A percentile compares a stretch with the other conserved stretches of the same genome.
phyloP scores from a whole-genome alignment of 768 basidiomycete species.

The Trichaptum fuscoviolaceum region DNA sequence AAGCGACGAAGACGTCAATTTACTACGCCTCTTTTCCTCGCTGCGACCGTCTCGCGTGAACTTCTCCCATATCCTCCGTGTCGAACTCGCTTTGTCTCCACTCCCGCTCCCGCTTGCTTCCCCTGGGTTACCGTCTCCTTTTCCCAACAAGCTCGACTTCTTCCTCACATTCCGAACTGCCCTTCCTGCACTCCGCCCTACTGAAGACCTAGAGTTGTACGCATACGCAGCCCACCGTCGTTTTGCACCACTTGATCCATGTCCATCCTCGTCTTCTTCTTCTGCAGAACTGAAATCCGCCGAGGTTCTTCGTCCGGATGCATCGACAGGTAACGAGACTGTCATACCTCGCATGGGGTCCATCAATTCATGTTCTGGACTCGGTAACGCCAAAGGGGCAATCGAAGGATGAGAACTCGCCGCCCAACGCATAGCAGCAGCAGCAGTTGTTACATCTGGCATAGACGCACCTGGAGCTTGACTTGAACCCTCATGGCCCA shows the following conservation, averaged over 20 bases:
- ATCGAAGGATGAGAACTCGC: slow-evolving; percentile 69
- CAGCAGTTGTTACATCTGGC: slow-evolving; percentile 57
- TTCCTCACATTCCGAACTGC: neutral
- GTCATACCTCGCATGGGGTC: slow-evolving; percentile 83
- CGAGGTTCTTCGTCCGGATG: neutral
- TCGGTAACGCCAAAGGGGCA: slow-evolving; percentile 81
- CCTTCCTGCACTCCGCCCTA: neutral
- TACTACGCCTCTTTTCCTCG: neutral
- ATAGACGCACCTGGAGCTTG: slow-evolving; percentile 21
- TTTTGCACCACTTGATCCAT: neutral
- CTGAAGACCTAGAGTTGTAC: neutral
- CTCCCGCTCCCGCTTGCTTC: neutral
- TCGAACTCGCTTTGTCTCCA: neutral
- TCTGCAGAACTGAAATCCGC: neutral
- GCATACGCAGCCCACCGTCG: neutral
- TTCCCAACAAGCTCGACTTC: neutral
- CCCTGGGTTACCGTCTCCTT: neutral
- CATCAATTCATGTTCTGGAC: slow-evolving; percentile 85
- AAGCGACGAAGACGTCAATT: neutral
- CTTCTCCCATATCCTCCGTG: neutral
- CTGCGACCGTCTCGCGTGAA: neutral
- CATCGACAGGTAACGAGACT: slow-evolving; percentile 31
- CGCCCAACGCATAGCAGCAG: slow-evolving; percentile 84
- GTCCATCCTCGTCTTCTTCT: neutral
- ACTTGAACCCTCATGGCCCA: neutral